Base-by-base conservation (phyloP, 192 early-diverging fungal genomes). In the Podila clonocystis region DNA sequence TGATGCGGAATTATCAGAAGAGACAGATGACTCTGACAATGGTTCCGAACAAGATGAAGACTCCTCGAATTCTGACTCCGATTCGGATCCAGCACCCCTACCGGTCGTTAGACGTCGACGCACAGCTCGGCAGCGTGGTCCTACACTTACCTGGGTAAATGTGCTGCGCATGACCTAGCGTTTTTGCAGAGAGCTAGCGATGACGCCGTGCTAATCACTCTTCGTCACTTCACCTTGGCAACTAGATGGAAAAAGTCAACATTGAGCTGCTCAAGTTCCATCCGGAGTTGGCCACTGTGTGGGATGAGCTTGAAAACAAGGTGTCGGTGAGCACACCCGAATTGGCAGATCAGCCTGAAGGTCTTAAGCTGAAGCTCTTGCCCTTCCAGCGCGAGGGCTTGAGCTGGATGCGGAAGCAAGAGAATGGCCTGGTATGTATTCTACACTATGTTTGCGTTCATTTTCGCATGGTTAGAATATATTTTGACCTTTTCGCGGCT, bases 381-480 rank as follows among this genome's bases (percentile, higher is more conserved):
- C 95, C 96, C 13, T 98, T 97, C 80, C 97, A 98, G 80, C 87
- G 86, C 26, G 92, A 95, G 79, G 94, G 95, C 29, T 83, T 97
- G 63, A 85, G 84, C 48, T 98, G 96, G 96, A 91, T 98, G 91
- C 49, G 83, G 6, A 77, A 87, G 30, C 95, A 98, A 63, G 95
- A 98, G 69, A 70, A 87, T 76, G 24, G 67, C 12, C 28, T 34
- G 61, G 77, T 80, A 61, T 55, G 22, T 13, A 0, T 70, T 13
- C 45, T 36, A 31, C 61, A 17, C 65, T 2, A 5, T 68, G 69
- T 29, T 68, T 74, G 65, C 76, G 72, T 36, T 63, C 9, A 34
- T 65, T 8, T 33, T 71, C 19, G 8, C 34, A 11, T 36, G 34
- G 34, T 36, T 9, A 9, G 34, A 36, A 1, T 1, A 36, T 36